phyloP scores from a whole-genome alignment of 257 asterid genomes.

The Primulina huaijiensis region DNA sequence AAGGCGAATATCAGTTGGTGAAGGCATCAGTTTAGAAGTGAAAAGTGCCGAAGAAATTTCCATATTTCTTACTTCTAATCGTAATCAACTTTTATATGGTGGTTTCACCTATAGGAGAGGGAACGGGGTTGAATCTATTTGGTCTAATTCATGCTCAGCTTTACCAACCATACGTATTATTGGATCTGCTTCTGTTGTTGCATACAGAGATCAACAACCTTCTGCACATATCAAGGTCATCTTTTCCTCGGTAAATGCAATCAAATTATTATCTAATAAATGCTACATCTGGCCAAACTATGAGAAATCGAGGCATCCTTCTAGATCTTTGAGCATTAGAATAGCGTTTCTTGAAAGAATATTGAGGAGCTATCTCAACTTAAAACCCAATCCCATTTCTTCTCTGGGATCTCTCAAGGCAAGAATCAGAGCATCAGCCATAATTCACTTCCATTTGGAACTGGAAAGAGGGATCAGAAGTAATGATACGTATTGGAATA shows the following conservation, averaged over 20 bases:
- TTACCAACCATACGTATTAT: conserved; percentile 43
- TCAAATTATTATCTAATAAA: conserved; percentile 57
- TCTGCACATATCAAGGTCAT: conserved; percentile 37
- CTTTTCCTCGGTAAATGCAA: conserved; percentile 34
- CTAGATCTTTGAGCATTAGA: conserved; percentile 35
- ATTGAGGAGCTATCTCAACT: conserved; percentile 34
- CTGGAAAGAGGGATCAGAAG: conserved; percentile 50
- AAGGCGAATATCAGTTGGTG: conserved; percentile 58
- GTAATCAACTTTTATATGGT: conserved; percentile 30
- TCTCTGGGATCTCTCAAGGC: conserved; percentile 40
- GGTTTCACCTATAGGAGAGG: conserved; percentile 25
- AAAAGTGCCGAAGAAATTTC: conserved; percentile 63
- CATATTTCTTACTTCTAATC: conserved; percentile 36
- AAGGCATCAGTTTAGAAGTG: conserved; percentile 75
- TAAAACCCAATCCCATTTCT: conserved; percentile 23
- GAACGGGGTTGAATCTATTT: conserved; percentile 26
- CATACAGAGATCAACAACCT: conserved; percentile 53
- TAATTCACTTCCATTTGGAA: conserved; percentile 67
- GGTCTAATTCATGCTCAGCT: conserved; percentile 47
- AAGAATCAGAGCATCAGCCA: conserved; percentile 42
- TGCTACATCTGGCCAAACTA: conserved; percentile 43
- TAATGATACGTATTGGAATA: conserved; percentile 64
- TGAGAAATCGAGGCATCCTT: conserved; percentile 31
- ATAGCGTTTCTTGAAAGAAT: conserved; percentile 44
- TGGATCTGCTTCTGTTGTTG: conserved; percentile 64